A percentile compares a stretch with the other conserved stretches of the same genome.
Evolutionary conservation across 257 asterid species (phyloP).

Genomic region (Nicotiana benthamiana): DNA sequence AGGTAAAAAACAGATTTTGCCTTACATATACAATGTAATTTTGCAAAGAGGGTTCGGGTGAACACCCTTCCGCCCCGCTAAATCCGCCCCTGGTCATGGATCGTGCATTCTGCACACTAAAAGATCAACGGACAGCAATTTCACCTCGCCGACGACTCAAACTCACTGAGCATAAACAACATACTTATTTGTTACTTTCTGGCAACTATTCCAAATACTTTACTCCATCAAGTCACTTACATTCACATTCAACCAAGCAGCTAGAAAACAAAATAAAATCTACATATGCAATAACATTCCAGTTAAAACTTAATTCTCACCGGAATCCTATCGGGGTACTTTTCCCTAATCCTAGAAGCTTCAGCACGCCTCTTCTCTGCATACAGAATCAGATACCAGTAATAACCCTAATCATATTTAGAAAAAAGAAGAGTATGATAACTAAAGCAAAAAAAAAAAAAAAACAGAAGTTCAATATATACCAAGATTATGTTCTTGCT

Average conservation of each 20-base stretch:
- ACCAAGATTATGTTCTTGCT: slow-evolving; percentile 27
- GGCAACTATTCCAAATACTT: neutral
- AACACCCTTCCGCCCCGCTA: too few relatives aligned
- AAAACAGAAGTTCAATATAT: neutral
- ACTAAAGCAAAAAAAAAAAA: neutral
- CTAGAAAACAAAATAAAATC: neutral
- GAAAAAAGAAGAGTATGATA: neutral
- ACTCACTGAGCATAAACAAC: neutral
- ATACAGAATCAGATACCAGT: neutral
- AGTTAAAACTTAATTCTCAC: slow-evolving; percentile 11
- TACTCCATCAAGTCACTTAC: neutral
- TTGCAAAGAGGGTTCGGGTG: too few relatives aligned
- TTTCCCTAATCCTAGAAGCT: slow-evolving; percentile 37
- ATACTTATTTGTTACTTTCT: neutral
- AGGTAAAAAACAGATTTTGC: too few relatives aligned
- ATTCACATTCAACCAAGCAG: neutral
- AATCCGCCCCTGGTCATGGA: neutral
- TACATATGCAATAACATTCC: neutral
- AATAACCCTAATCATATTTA: neutral
- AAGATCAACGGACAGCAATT: neutral
- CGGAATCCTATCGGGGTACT: slow-evolving; percentile 34
- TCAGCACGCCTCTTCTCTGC: slow-evolving; percentile 36
- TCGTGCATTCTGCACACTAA: neutral
- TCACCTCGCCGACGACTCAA: neutral
- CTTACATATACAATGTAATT: too few relatives aligned